Conservation (phyloP, 305 asterid species). For the Fraxinus ornus region DNA sequence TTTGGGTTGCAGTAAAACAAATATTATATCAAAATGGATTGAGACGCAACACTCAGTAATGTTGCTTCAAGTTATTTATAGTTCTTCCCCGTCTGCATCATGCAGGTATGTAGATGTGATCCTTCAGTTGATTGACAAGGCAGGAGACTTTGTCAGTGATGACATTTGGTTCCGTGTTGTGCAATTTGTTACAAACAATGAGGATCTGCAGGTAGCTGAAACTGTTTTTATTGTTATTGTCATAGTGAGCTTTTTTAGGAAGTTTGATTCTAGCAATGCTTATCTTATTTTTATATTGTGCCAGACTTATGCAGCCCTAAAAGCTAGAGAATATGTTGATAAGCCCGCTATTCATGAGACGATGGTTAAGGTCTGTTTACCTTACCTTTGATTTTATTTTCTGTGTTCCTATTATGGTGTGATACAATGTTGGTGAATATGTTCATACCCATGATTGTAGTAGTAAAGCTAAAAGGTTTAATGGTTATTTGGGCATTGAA, state of each 20-base stretch:
- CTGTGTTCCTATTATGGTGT: not conserved
- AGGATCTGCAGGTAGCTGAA: constrained; percentile 83
- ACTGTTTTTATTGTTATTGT: not conserved
- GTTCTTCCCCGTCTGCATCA: constrained; percentile 10
- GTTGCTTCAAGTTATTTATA: not conserved
- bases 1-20: not conserved
- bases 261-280: constrained; percentile 18
- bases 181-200: constrained; percentile 98
- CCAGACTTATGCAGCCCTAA: constrained; percentile 97
- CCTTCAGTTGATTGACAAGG: constrained; percentile 99
- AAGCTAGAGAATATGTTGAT: constrained; percentile 95
- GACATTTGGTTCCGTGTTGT: constrained; percentile 99
- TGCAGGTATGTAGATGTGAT: constrained; percentile 97
- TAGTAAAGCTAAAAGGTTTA: constrained; percentile 6
- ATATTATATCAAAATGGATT: not conserved
- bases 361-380: constrained; percentile 49
- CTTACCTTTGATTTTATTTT: not conserved
- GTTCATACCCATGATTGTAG: constrained; percentile 9
- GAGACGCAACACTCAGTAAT: not conserved
- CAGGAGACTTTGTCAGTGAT: constrained; percentile 98
- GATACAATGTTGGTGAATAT: not conserved
- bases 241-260: constrained; percentile 12
- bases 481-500: constrained; percentile 22
- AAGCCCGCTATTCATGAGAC: constrained; percentile 93
- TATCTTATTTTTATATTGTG: constrained; percentile 23